phyloP scores from a whole-genome alignment of 768 basidiomycete species.

The Hericium rajendrae region DNA sequence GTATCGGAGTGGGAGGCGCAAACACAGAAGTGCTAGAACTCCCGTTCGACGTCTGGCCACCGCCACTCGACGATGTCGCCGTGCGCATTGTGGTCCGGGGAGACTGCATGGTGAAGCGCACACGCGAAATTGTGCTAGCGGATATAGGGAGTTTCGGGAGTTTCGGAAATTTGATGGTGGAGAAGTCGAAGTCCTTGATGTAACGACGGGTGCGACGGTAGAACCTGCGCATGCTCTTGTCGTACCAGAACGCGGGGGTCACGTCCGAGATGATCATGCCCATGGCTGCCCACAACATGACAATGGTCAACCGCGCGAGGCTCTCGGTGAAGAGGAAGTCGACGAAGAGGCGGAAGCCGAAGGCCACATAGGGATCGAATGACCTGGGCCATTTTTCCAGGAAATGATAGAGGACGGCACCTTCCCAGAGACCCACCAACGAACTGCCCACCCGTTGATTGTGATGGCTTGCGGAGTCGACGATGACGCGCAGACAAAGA shows the following conservation, averaged over 20 bases:
- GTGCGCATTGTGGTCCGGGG: background rate
- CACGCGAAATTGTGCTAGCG: slow-evolving; percentile 15
- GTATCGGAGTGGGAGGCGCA: background rate
- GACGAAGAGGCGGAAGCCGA: slow-evolving; percentile 58
- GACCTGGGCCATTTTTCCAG: slow-evolving; percentile 55
- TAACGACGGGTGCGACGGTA: slow-evolving; percentile 18
- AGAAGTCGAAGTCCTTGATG: slow-evolving; percentile 11
- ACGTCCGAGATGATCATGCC: slow-evolving; percentile 46
- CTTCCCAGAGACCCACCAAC: slow-evolving; percentile 73
- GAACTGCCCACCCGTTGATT: slow-evolving; percentile 48
- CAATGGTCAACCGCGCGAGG: slow-evolving; percentile 34
- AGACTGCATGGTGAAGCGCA: slow-evolving; percentile 10
- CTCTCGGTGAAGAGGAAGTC: slow-evolving; percentile 62
- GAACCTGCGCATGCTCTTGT: slow-evolving; percentile 23
- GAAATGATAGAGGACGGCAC: slow-evolving; percentile 65
- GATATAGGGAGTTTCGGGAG: slow-evolving; percentile 13
- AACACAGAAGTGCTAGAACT: background rate
- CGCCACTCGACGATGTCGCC: background rate
- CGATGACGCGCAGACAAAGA: slow-evolving; percentile 51
- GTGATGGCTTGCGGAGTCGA: slow-evolving; percentile 41
- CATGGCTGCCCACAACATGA: slow-evolving; percentile 42
- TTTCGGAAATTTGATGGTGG: background rate
- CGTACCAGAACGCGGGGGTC: slow-evolving; percentile 36
- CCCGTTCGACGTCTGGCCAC: background rate
- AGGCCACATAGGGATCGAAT: slow-evolving; percentile 60